Base-by-base conservation (phyloP, 2,329 filamentous ascomycete species). In the Nothophaeocryptopus gaeumannii region DNA sequence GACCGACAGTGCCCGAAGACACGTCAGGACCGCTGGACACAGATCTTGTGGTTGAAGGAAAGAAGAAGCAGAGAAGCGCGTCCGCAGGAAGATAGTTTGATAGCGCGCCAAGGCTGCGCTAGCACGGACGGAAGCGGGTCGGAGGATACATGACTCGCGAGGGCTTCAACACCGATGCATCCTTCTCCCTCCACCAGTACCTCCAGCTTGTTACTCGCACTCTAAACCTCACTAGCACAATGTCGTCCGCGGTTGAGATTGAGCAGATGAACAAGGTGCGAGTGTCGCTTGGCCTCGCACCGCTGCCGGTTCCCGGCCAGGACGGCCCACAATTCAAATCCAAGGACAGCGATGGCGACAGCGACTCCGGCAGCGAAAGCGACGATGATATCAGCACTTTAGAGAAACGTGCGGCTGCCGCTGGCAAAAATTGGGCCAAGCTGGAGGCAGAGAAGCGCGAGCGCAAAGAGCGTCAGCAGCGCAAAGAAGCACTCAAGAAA, bases 231-330 rank as follows among this genome's bases (percentile, higher is more conserved):
- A 47, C 51, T 42, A 47, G 51, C 34, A 53, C 15, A 34, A 60
- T 64, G 59, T 60, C 51, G 44, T 51, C 69, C 60, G 63, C 67
- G 45, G 82, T 88, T 38, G 85, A 87, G 26, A 91, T 97, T 66
- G 88, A 95, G 71, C 90, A 96, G 78, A 89, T 89, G 59, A 97
- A 97, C 75, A 88, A 91, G 67, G 86, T 96, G 65, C 89, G 92
- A 63, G 78, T 85, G 62, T 89, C 89, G 42, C 83, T 96, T 74
- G 92, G 92, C 65, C 83, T 96, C 77, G 89, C 92, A 67, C 91
- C 90, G 20, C 75, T 97, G 64, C 89, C 90, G 16, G 88, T 95
- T 9, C 88, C 91, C 20, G 88, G 88, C 58, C 78, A 78, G 51
- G 70, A 72, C 65, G 81, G 80, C 46, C 82, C 81, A 2, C 68